Evolutionary conservation across 345 rosid genomes (phyloP), one percentile per base, ranked within the genome.

Genomic region (Adansonia digitata): DNA sequence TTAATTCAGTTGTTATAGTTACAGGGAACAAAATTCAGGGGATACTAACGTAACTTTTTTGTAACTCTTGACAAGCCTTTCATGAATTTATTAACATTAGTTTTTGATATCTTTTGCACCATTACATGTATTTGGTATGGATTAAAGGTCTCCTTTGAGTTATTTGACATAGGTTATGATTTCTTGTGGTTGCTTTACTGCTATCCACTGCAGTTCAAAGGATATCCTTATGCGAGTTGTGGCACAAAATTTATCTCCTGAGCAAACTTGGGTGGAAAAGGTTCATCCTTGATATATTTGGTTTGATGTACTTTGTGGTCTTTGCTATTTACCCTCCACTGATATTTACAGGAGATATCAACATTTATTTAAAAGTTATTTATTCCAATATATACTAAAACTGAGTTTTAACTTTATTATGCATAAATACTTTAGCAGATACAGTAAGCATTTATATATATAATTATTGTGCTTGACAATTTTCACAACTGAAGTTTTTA

Each of bases 141-240:
- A 51, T 62, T 39, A 45, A 20, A 11, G 7, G 67, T 76, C 35
- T 31, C 26, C 66, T 52, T 68, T 13, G 7, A 27, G 63, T 57
- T 35, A 57, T 27, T 57, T 49, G 26, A 29, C 5, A 11, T 73
- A 45, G 26, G n/a, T 75, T 56, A 39, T 80, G 35, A 53, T 78
- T 57, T 35, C 46, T 75, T 77, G 39, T 53, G 61, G 26, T 59
- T 64, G 37, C 68, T 55, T 49, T 48, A 31, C 39, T 74, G 59
- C 61, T 76, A 26, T 35, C 27, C 39, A 26, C 42, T 83, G 84
- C 86, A 91, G 97, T 73, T 96, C 99, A 4, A 96, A 93, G 82
- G 99, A 96, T 86, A 88, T 96, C 73, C 97, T 96, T 2, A 89
- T 93, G 95, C 92, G 98, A 55, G 99, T 93, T 49, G 99, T 96